phyloP scores from a whole-genome alignment of 441 rosid species.

The Jatropha multifida region DNA sequence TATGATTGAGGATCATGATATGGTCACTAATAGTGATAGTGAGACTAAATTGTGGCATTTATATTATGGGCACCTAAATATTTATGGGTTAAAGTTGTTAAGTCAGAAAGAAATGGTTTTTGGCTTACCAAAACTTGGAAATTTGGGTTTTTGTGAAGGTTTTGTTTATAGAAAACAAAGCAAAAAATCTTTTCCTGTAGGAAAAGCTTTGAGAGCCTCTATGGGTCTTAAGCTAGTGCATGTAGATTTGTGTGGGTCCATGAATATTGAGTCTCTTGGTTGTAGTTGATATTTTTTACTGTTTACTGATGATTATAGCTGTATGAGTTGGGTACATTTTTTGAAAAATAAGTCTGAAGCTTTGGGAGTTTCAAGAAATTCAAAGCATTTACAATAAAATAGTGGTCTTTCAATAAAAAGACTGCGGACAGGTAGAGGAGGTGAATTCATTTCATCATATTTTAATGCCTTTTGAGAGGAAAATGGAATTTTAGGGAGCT shows the following conservation, averaged over 20 bases:
- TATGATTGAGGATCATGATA: not conserved
- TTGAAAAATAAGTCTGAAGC: not conserved
- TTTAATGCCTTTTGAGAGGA: not conserved
- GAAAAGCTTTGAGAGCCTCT: not conserved
- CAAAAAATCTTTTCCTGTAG: not conserved
- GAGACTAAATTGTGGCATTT: not conserved
- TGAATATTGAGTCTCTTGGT: constrained; percentile 6
- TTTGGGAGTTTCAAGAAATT: not conserved
- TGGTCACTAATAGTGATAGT: not conserved
- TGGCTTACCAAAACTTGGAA: not conserved
- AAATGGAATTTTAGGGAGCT: not conserved
- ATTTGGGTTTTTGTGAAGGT: not conserved
- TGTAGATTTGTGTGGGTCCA: not conserved
- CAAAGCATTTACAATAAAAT: not conserved
- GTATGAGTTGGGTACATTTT: not conserved
- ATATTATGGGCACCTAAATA: not conserved
- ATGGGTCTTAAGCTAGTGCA: not conserved
- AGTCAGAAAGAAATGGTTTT: not conserved
- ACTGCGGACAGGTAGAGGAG: not conserved
- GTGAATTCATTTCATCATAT: not conserved
- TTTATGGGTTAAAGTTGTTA: not conserved
- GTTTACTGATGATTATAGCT: not conserved
- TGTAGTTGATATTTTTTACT: not conserved
- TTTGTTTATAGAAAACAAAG: not conserved
- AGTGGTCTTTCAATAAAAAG: not conserved